These are phyloP conservation scores for Piloderma croceum DNA, from an alignment of 768 basidiomycete genomes.

Conservation along the genomic window DNA sequence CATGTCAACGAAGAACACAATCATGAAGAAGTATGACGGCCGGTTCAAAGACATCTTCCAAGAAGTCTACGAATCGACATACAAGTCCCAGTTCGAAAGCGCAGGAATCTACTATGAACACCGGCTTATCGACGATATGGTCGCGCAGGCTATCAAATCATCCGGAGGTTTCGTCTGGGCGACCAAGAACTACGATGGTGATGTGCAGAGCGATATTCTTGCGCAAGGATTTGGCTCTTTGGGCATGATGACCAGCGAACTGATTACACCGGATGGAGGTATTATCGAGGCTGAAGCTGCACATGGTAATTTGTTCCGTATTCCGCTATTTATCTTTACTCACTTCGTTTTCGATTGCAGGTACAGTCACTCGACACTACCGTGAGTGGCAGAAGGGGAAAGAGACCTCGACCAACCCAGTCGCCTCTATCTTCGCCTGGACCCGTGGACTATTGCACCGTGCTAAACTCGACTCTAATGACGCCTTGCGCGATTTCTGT, in stretches of 20 bases:
- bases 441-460: conserved; percentile 91
- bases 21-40: conserved; percentile 96
- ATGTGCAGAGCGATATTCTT: conserved; percentile 83
- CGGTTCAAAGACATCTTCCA: conserved; percentile 99
- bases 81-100: conserved; percentile 65
- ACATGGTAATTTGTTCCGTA: conserved; percentile 51
- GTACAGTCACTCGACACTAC: conserved; percentile 94
- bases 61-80: conserved; percentile 85
- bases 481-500: conserved; percentile 67
- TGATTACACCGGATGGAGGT: conserved; percentile 91
- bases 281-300: conserved; percentile 95
- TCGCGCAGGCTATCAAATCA: conserved; percentile 96
- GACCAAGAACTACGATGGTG: conserved; percentile 77
- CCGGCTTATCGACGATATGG: conserved; percentile 97
- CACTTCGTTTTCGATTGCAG: conserved; percentile 21
- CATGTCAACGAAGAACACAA: conserved; percentile 98
- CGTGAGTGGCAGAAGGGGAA: conserved; percentile 96
- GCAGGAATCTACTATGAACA: conserved; percentile 89
- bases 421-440: conserved; percentile 98
- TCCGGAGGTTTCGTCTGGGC: conserved; percentile 87
- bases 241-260: conserved; percentile 97
- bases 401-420: conserved; percentile 98
- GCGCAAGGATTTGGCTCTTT: conserved; percentile 96
- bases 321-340: not conserved
- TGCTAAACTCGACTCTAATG: conserved; percentile 87